Evolutionary conservation across 257 asterid species (phyloP).

Genomic region (Linaria vulgaris): DNA sequence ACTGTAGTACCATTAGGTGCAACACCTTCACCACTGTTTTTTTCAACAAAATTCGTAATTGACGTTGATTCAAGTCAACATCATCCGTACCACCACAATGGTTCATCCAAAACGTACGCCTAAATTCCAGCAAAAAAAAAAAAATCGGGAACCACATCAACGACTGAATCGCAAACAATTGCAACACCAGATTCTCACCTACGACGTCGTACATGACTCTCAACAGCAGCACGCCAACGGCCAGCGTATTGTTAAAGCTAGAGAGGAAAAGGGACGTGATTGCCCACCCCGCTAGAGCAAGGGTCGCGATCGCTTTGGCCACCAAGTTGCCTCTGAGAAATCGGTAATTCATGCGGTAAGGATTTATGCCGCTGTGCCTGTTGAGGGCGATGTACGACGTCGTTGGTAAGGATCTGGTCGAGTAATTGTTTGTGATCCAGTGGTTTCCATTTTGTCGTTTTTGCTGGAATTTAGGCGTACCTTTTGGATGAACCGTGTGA

Average conservation of each 20-base stretch:
- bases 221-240: slow-evolving; percentile 67
- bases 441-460: slow-evolving; percentile 45
- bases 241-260: slow-evolving; percentile 58
- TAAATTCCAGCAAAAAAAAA: slow-evolving; percentile 46
- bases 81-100: background rate
- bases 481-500: background rate
- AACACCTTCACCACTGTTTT: background rate
- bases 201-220: slow-evolving; percentile 60
- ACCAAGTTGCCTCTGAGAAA: slow-evolving; percentile 59
- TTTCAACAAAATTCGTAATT: background rate
- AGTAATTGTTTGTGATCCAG: slow-evolving; percentile 64
- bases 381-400: slow-evolving; percentile 69
- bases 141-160: slow-evolving; percentile 59
- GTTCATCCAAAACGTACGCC: slow-evolving; percentile 26
- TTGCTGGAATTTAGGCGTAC: slow-evolving; percentile 50
- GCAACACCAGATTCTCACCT: slow-evolving; percentile 63
- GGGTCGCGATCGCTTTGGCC: slow-evolving; percentile 43
- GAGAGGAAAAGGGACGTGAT: slow-evolving; percentile 58
- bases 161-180: slow-evolving; percentile 56
- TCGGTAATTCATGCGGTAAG: slow-evolving; percentile 59
- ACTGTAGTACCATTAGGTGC: no score
- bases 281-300: slow-evolving; percentile 47
- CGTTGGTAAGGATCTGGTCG: slow-evolving; percentile 49
- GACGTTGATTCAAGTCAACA: background rate
- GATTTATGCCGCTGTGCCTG: slow-evolving; percentile 78